A percentile compares a stretch with the other conserved stretches of the same genome.
These are phyloP conservation scores for Cyberlindnera petersonii DNA, from an alignment of 805 yeast genomes.

Conservation along the genomic window DNA sequence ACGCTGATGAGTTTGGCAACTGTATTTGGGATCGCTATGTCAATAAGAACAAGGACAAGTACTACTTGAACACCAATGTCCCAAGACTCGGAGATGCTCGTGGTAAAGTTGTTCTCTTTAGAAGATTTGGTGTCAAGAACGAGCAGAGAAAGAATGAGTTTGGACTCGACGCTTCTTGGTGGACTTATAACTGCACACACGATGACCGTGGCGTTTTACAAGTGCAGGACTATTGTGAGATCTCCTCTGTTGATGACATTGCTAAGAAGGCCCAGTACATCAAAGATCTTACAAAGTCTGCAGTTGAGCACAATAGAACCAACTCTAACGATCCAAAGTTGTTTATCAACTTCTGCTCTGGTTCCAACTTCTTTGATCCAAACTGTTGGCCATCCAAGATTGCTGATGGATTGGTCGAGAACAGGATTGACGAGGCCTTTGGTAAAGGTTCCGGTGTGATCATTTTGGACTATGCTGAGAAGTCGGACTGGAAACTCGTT, in stretches of 20 bases:
- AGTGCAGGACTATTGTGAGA: conserved; percentile 75
- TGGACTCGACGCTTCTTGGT: conserved; percentile 65
- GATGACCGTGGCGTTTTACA: conserved; percentile 60
- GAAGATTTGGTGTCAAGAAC: conserved; percentile 65
- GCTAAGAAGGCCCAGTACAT: conserved; percentile 54
- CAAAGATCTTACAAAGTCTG: conserved; percentile 49
- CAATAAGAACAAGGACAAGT: conserved; percentile 44
- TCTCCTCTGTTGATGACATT: conserved; percentile 48
- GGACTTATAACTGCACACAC: conserved; percentile 62
- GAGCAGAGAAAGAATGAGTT: conserved; percentile 38
- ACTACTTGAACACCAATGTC: conserved; percentile 55
- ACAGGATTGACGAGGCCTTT: conserved; percentile 44
- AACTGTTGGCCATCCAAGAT: conserved; percentile 73
- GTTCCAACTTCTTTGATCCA: conserved; percentile 65
- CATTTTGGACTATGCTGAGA: conserved; percentile 64
- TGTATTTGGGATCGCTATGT: conserved; percentile 57
- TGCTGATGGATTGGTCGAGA: conserved; percentile 45
- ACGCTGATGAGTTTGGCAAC: conserved; percentile 60
- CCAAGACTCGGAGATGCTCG: conserved; percentile 61
- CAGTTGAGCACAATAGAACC: conserved; percentile 45
- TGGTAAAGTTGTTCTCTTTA: conserved; percentile 62
- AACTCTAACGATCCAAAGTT: conserved; percentile 47
- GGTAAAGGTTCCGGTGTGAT: conserved; percentile 59
- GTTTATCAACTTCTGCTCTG: conserved; percentile 70
- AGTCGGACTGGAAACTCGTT: conserved; percentile 55